Base-by-base conservation (phyloP, 805 yeast species). In the Metschnikowia continentalis region DNA sequence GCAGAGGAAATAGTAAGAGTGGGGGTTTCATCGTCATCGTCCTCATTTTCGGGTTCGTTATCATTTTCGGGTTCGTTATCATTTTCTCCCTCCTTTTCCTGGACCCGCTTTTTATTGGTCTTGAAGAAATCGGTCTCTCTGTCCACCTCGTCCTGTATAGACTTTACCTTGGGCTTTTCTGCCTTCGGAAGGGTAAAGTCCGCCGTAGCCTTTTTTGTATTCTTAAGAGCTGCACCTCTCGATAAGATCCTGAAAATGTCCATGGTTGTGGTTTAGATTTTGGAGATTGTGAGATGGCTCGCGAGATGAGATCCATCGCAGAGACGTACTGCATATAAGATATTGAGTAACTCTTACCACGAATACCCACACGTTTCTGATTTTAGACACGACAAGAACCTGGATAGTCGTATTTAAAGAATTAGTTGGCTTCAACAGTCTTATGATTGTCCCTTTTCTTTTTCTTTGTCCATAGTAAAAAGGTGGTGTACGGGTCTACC, bases 161-260 rank as follows among this genome's bases (percentile, higher is more conserved):
- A 58, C 51, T 74, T 75, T 49, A 66, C 68, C 32, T 60, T 56
- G 51, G 68, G 42, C 65, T 71, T 64, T 17, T 52, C 44, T 30
- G 17, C 39, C 39, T 32, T 46, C 14, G 55, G 56, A 36, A 66
- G 59, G 7, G 78, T 58, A 51, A 69, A 77, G 55, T 77, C 82
- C 0, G 77, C 64, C 8, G 74, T 59, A 2, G 67, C 72, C 32
- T 67, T 70, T 53, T 78, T 81, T 22, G 79, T 70, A 65, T 83
- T 82, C 63, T 83, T 84, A 47, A 92, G 72, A 11, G 83, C 77
- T 0, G 97, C 96, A 20, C 98, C 98, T 62, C 97, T 75, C 0
- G 90, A 76, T 35, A 92, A 77, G 2, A 94, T 83, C 61, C 88
- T 77, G 67, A 92, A 94, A 53, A 92, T 86, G 72, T 92, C 99